Base-by-base conservation (phyloP, 176 grass and related monocot species). In the Bolboschoenus planiculmis region DNA sequence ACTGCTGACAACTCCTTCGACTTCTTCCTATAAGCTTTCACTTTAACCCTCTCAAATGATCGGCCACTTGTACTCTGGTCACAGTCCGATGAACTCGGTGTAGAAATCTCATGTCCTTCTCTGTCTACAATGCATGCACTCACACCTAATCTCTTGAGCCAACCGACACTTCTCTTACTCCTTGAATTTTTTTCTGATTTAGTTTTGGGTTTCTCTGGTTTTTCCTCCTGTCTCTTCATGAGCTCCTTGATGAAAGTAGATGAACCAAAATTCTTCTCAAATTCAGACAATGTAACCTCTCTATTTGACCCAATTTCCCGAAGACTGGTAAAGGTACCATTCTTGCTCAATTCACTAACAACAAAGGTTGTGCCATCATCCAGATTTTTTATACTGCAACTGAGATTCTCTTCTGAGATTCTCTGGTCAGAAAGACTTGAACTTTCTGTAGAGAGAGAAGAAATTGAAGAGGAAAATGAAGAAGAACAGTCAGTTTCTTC, bases 1-100 rank as follows among this genome's bases (percentile, higher is more conserved):
- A 99, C 46, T 18, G 93, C 92, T 6, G 97, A 96, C 31, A 96
- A 72, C 79, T 96, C 97, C 72, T 93, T 99, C 2, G 79, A 89
- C 26, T 31, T 26, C 80, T 96, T 99, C 62, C 74, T 83, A 82
- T 87, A 90, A 6, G 86, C 71, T 14, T 70, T 77, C 42, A 92
- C 91, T 88, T 92, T 96, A n/a, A 99, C 78, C 14, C 87, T 90
- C 78, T 91, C 84, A 50, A 56, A 80, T 10, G 58, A 72, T 80
- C 61, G 78, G 33, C 78, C 85, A 74, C 83, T 40, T 65, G 33
- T 58, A 54, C 16, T 89, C 61, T 81, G 88, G 39, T 92, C 82
- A 47, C 55, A 81, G 24, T 85, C 77, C 2, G 89, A 93, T 13
- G 89, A 83, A 56, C 84, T 89, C 26, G 86, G 87, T 82, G 87